Evolutionary conservation across 306 rosid genomes (phyloP), one percentile per base, ranked within the genome.

Genomic region (Citrullus colocynthis): DNA sequence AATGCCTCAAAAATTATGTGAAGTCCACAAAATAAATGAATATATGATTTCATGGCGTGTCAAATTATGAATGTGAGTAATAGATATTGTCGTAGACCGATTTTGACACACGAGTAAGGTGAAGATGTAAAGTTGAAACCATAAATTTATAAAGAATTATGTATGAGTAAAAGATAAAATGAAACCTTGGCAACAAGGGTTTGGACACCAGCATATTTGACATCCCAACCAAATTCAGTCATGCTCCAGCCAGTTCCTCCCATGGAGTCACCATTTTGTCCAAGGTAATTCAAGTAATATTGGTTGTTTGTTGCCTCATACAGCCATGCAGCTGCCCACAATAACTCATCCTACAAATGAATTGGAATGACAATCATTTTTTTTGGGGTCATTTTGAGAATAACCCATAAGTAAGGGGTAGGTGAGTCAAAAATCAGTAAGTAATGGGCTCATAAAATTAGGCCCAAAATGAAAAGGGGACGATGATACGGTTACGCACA

Each of bases 311-410:
- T 90, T 82, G 99, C 99, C 81, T 95, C 95, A 82, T 87, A 95
- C 81, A 95, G 57, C 99, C 99, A 95, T 0, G 99, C 97, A 32
- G 99, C 99, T 58, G 97, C 99, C 99, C 99, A 95, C 0, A 95
- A 85, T 80, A 95, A 80, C 86, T 95, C 99, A 41, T 95, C 99
- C 99, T 95, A 86, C 59, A 20, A 24, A 71, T 49, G 28, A 2
- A 48, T 48, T 2, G 0, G 7, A 51, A 55, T 10, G 7, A 0
- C 9, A 7, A 10, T 3, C 9, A 18, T 7, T 39, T 0, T 3
- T 11, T n/a, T n/a, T n/a, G 36, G 13, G 2, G 6, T n/a, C 21
- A 59, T 9, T 9, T 59, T 60, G 39, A 3, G 28, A 21, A 12
- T 60, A 60, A 60, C 66, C 67, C 41, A 12, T 24, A 58, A 58